A percentile compares a stretch with the other conserved stretches of the same genome.
Conservation (phyloP, 306 rosid genomes). For the Bauhinia variegata region DNA sequence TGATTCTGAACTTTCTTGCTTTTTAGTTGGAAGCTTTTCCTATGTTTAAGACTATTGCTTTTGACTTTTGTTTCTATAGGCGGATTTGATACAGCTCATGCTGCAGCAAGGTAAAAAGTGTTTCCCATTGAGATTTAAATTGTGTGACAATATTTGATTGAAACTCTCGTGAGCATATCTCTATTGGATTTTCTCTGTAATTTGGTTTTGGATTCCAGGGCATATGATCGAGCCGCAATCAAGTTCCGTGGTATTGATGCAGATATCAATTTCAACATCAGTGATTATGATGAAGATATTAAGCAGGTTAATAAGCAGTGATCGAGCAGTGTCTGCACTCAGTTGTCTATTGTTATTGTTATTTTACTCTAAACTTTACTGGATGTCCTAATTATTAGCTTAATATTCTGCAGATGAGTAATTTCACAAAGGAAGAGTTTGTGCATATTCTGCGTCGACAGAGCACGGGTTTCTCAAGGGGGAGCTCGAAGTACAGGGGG, state of each 20-base stretch:
- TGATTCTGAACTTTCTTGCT: background rate
- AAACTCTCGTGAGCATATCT: background rate
- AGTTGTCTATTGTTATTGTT: background rate
- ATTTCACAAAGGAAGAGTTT: conserved; percentile 82
- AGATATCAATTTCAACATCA: conserved; percentile 79
- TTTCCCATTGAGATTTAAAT: background rate
- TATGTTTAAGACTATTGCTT: background rate
- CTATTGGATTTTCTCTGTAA: background rate
- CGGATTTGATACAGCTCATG: conserved; percentile 92
- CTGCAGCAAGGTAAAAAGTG: conserved; percentile 75
- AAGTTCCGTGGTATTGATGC: conserved; percentile 90
- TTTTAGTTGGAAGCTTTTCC: background rate
- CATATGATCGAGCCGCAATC: conserved; percentile 96
- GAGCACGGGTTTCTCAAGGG: conserved; percentile 91
- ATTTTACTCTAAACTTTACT: background rate
- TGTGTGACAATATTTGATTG: conserved; percentile 10
- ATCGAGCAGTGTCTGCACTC: background rate
- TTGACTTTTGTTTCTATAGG: conserved; percentile 45
- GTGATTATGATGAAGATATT: conserved; percentile 83
- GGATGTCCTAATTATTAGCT: background rate
- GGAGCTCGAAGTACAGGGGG: conserved; percentile 92
- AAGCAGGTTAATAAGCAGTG: conserved; percentile 57
- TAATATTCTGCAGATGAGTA: conserved; percentile 63
- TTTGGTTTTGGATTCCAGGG: conserved; percentile 49
- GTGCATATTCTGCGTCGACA: conserved; percentile 90